A percentile compares a stretch with the other conserved stretches of the same genome.
These are phyloP conservation scores for Hypoxylon lenormandii DNA, from an alignment of 495 filamentous ascomycete species.

Conservation along the genomic window DNA sequence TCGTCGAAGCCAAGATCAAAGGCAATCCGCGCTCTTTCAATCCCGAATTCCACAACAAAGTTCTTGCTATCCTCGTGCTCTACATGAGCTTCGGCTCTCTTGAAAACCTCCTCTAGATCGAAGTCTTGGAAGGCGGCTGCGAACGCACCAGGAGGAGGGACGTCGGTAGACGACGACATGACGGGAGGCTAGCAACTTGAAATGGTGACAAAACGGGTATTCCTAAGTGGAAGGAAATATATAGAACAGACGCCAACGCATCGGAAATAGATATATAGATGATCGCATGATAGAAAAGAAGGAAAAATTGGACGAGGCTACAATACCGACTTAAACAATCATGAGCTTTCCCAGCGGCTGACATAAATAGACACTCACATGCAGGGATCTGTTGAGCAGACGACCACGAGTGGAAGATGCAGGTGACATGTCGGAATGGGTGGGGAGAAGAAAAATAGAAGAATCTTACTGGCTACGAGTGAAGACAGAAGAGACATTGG, in stretches of 20 bases:
- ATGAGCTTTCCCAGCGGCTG: constrained; percentile 22
- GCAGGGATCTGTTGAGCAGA: constrained; percentile 40
- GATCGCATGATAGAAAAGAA: constrained; percentile 8
- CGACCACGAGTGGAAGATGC: constrained; percentile 42
- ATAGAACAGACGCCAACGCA: not conserved
- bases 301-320: constrained; percentile 5
- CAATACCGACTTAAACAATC: not conserved
- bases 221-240: not conserved
- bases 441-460: constrained; percentile 40
- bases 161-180: constrained; percentile 35
- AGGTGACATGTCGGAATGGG: constrained; percentile 39
- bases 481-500: not conserved
- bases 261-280: constrained; percentile 5
- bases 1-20: constrained; percentile 66
- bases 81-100: constrained; percentile 53
- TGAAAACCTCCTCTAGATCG: constrained; percentile 64
- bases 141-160: constrained; percentile 8
- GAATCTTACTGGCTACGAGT: constrained; percentile 4
- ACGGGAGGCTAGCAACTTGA: constrained; percentile 2
- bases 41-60: constrained; percentile 79
- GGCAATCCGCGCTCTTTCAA: constrained; percentile 70
- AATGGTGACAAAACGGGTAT: not conserved
- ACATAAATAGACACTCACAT: constrained; percentile 11
- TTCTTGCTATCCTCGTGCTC: constrained; percentile 62
- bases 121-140: constrained; percentile 65